These are phyloP conservation scores for Serendipita sp. DNA, from an alignment of 768 basidiomycete species.

Conservation along the genomic window DNA sequence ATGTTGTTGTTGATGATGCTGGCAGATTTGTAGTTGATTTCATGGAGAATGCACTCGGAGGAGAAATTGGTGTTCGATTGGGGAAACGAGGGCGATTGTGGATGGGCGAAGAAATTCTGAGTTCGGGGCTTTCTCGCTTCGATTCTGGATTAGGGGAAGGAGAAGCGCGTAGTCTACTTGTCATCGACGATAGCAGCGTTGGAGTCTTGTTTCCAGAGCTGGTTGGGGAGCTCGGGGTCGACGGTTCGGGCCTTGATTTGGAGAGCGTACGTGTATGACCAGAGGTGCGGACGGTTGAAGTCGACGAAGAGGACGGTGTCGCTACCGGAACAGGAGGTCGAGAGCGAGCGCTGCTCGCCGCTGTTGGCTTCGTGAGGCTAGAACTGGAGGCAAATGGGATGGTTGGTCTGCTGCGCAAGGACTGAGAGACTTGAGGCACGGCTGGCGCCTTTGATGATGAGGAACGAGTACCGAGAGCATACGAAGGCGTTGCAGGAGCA, in stretches of 20 bases:
- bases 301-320: neutral
- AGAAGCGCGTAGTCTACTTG: neutral
- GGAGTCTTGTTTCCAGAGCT: neutral
- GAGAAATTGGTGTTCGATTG: neutral
- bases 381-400: neutral
- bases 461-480: neutral
- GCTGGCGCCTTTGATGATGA: neutral
- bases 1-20: neutral
- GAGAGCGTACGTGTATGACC: constrained; percentile 1
- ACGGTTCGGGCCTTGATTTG: neutral
- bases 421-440: neutral
- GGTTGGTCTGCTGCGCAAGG: neutral
- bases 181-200: neutral
- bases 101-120: neutral
- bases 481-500: neutral
- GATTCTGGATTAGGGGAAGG: neutral
- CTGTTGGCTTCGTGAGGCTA: neutral
- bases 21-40: neutral
- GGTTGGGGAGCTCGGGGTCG: neutral
- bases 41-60: neutral
- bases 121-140: neutral
- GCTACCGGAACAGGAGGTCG: neutral
- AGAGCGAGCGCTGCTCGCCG: constrained; percentile 5
- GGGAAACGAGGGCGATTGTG: neutral
- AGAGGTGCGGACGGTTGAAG: neutral